Base-by-base conservation (phyloP, 192 early-diverging fungal species). In the Endogone sp. region DNA sequence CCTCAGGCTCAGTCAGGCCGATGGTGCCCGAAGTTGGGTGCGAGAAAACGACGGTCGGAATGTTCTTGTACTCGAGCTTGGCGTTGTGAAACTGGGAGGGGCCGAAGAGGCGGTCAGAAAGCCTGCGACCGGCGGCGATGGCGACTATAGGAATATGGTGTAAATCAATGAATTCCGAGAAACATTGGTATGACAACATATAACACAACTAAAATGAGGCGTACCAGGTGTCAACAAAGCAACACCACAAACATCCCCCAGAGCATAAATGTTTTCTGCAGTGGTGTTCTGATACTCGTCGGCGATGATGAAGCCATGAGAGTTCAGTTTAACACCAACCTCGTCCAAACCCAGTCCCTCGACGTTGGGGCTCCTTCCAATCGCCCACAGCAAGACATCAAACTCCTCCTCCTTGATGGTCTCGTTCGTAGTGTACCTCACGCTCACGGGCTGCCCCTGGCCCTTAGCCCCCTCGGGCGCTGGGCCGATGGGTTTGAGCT, bases 11-110 rank as follows among this genome's bases (percentile, higher is more conserved):
- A 21, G 93, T 92, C 67, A 97, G 82, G n/a, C 97, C 97, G 59
- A 95, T 79, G 23, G 91, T 89, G 56, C 95, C 97, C 16, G 87
- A 86, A 56, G 93, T 87, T 23, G 95, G 95, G 72, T 97, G 94
- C 2, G 94, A 93, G 82, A 98, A 98, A 67, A 98, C 90, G 64
- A 99, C 94, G 3, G 95, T 94, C 20, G 97, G 95, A 63, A 98
- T 94, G 82, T 95, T 94, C 68, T 68, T 81, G 80, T 98, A 98
- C 77, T 97, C 93, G 64, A 99, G 84, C 79, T 95, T 95, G 23
- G 89, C 73, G 24, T 86, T 70, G 21, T 84, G 81, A 75, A 89
- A 92, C 65, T 82, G 75, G 64, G 81, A 80, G 63, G 88, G 88
- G 66, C 93, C 93, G 84, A 96, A 99, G 65, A 98, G 83, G 37